Evolutionary conservation across 2,329 filamentous ascomycete genomes (phyloP).

Genomic region (Clarireedia hainanense): DNA sequence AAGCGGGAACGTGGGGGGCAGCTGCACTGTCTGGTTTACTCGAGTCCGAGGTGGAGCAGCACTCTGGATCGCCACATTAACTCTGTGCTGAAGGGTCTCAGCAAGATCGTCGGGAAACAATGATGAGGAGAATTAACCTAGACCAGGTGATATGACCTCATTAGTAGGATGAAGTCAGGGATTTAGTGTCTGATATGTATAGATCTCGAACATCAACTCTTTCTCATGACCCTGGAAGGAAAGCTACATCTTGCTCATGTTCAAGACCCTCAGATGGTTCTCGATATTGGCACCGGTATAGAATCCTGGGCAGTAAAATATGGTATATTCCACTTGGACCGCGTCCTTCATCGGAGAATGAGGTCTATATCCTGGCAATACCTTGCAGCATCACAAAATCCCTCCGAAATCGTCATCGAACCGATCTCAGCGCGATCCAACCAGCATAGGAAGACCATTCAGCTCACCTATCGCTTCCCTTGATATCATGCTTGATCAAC

Average conservation of each 20-base stretch:
- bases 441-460: background rate
- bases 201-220: constrained; percentile 21
- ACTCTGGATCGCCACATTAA: too few species aligned
- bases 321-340: constrained; percentile 34
- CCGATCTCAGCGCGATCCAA: background rate
- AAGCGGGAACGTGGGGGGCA: too few species aligned
- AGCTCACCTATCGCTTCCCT: too few species aligned
- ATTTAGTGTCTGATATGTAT: background rate
- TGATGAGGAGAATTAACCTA: constrained; percentile 2
- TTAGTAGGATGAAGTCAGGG: too few species aligned
- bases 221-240: constrained; percentile 14
- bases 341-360: background rate
- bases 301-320: constrained; percentile 55
- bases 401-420: background rate
- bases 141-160: constrained; percentile 9
- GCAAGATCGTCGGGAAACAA: too few species aligned
- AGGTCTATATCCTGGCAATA: background rate
- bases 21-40: too few species aligned
- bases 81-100: too few species aligned
- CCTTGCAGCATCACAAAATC: background rate
- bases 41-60: too few species aligned
- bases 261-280: constrained; percentile 26
- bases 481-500: background rate
- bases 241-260: constrained; percentile 22
- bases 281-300: constrained; percentile 39